Evolutionary conservation across 768 basidiomycete genomes (phyloP), one percentile per base, ranked within the genome.

Genomic region (Antrodiella citrinella): DNA sequence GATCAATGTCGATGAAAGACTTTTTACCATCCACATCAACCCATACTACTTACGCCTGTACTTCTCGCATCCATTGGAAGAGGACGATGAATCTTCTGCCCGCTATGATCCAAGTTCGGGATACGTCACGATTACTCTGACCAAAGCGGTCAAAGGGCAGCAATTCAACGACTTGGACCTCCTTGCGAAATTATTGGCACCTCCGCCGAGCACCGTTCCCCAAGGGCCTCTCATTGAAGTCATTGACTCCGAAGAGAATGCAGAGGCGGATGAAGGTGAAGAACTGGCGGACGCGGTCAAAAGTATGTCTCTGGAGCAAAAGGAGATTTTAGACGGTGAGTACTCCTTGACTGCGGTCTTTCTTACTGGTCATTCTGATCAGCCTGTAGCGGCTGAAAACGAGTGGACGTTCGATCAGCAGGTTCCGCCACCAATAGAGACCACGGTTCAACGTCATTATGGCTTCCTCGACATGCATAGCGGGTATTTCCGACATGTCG

Each of bases 21-120:
- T 84, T 44, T 73, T 91, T 62, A 81, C 80, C 18, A 68, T 90
- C 38, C 81, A 91, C 59, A 77, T 91, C 62, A 87, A 86, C 51
- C 90, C 90, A 1, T 93, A 91, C 62, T 92, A 86, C 59, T 73
- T 92, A 48, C 82, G 88, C 1, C 73, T 93, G 54, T 80, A 82
- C 59, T 90, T 93, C 63, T 72, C 84, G 23, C 76, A 85, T 57
- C 63, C 77, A 0, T 62, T 85, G 21, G 56, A 84, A 50, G 85
- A 87, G 57, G 87, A 91, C 51, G 75, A 77, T 24, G 64, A 67
- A 21, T 82, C 86, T 15, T 77, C 77, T 22, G 90, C 88, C 2
- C 62, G 70, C 57, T 93, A 91, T 59, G 84, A 93, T 63, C 80
- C 88, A 23, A 72, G 76, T 30, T 74, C 81, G n/a, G 90, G 88